Base-by-base conservation (phyloP, 495 filamentous ascomycete genomes). In the Penicillium robsamsonii region DNA sequence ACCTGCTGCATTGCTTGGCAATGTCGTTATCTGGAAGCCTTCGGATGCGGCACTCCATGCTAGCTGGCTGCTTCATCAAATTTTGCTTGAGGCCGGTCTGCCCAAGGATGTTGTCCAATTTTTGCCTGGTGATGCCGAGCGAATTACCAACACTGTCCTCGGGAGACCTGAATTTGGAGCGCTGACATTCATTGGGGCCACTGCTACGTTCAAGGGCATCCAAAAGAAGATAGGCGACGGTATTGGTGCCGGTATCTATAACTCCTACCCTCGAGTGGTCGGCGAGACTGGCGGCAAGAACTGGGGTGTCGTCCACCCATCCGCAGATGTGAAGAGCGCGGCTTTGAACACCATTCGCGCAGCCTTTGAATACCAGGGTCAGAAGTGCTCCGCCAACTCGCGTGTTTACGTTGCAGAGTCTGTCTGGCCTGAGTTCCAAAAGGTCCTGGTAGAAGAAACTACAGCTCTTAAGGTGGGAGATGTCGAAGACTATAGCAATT, bases 251-350 rank as follows among this genome's bases (percentile, higher is more conserved):
- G 83, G 80, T 20, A 80, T 78, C 29, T 94, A 90, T 65, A 74
- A 78, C 49, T 80, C 81, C 25, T 93, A 90, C 70, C 90, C 90
- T 4, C 82, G 90, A 51, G 85, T 93, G 29, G 87, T 93, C 13
- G 90, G 87, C 50, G 90, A 94, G 75, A 93, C 90, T 0, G 89
- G 89, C 43, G 90, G 90, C 57, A 95, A 95, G 79, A 95, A 95
- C 72, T 94, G 89, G 77, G 89, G 91, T 65, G 70, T 95, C 44
- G 71, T 95, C 37, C 89, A 94, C 65, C 55, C 75, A 5, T 88
- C 83, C 3, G 90, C 90, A 15, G 85, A 93, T 56, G 58, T 91
- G 25, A 74, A 79, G 17, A 92, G 90, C 60, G 89, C 90, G 22
- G 87, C 81, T 8, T 69, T 87, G 12, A 85, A 92, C 55, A 93